phyloP scores from a whole-genome alignment of 2,329 filamentous ascomycete genomes.

The Trichoderma sp. region DNA sequence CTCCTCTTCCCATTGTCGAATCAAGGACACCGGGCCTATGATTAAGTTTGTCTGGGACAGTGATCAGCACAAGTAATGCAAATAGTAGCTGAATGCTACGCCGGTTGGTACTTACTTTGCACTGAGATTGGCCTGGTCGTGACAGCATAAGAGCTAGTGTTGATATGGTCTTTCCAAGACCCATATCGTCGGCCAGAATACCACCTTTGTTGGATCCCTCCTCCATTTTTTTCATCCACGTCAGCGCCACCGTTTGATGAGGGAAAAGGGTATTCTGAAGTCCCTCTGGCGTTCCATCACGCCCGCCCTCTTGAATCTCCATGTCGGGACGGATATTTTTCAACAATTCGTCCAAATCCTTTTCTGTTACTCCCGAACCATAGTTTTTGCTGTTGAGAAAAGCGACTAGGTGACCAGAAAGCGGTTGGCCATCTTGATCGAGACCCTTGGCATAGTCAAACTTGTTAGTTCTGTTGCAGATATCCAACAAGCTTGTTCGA shows the following conservation, averaged over 20 bases:
- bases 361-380: slow-evolving; percentile 42
- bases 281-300: slow-evolving; percentile 65
- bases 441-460: slow-evolving; percentile 37
- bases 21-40: slow-evolving; percentile 72
- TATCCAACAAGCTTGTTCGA: slow-evolving; percentile 28
- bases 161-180: slow-evolving; percentile 84
- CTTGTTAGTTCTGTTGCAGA: slow-evolving; percentile 38
- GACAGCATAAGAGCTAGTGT: slow-evolving; percentile 73
- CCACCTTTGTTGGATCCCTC: slow-evolving; percentile 76
- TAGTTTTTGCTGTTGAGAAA: slow-evolving; percentile 37
- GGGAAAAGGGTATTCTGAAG: slow-evolving; percentile 69
- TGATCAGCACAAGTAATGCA: neutral
- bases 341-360: slow-evolving; percentile 67
- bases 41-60: slow-evolving; percentile 70
- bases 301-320: slow-evolving; percentile 58
- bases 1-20: slow-evolving; percentile 82
- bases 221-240: slow-evolving; percentile 83
- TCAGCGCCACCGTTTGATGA: slow-evolving; percentile 78
- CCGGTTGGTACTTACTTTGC: slow-evolving; percentile 29
- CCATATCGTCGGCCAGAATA: slow-evolving; percentile 92
- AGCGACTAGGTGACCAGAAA: slow-evolving; percentile 33
- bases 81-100: too few relatives aligned
- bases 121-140: slow-evolving; percentile 51
- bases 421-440: slow-evolving; percentile 37
- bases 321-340: slow-evolving; percentile 71